phyloP scores from a whole-genome alignment of 805 yeast species.

The Hanseniaspora pseudoguilliermondii region DNA sequence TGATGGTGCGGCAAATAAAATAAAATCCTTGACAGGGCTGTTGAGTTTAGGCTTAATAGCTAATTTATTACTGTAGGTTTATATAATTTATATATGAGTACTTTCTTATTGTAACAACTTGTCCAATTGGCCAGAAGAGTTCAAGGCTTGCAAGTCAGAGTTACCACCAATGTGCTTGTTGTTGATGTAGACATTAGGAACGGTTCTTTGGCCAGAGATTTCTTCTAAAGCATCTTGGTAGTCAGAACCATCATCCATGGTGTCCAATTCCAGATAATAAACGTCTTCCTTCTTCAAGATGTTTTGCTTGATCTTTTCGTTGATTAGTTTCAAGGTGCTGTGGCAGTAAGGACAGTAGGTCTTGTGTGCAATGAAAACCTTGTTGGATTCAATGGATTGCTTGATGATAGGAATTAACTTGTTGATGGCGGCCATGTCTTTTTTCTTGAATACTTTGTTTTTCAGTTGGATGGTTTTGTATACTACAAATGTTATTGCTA shows the following conservation, averaged over 20 bases:
- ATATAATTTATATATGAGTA: background rate
- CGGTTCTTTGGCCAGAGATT: slow-evolving; percentile 82
- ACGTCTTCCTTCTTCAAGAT: slow-evolving; percentile 20
- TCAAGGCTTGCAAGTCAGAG: slow-evolving; percentile 69
- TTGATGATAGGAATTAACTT: slow-evolving; percentile 47
- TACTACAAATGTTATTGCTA: background rate
- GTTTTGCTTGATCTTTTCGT: slow-evolving; percentile 32
- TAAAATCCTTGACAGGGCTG: background rate
- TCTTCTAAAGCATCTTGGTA: slow-evolving; percentile 67
- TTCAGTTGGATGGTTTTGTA: background rate
- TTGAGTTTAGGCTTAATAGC: background rate
- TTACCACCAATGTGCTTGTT: slow-evolving; percentile 95
- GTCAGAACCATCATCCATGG: slow-evolving; percentile 61
- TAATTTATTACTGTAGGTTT: background rate
- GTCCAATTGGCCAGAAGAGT: slow-evolving; percentile 48
- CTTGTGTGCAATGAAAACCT: slow-evolving; percentile 72
- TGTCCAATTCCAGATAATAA: slow-evolving; percentile 31
- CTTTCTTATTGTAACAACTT: slow-evolving; percentile 21
- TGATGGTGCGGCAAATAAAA: background rate
- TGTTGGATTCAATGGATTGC: slow-evolving; percentile 48
- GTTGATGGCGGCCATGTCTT: slow-evolving; percentile 42
- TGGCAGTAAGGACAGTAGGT: slow-evolving; percentile 58
- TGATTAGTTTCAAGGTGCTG: slow-evolving; percentile 33
- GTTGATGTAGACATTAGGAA: slow-evolving; percentile 80
- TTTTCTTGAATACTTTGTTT: background rate